Conservation (phyloP, 108 stramenopile genomes). For the Cyclotella kingstonii region DNA sequence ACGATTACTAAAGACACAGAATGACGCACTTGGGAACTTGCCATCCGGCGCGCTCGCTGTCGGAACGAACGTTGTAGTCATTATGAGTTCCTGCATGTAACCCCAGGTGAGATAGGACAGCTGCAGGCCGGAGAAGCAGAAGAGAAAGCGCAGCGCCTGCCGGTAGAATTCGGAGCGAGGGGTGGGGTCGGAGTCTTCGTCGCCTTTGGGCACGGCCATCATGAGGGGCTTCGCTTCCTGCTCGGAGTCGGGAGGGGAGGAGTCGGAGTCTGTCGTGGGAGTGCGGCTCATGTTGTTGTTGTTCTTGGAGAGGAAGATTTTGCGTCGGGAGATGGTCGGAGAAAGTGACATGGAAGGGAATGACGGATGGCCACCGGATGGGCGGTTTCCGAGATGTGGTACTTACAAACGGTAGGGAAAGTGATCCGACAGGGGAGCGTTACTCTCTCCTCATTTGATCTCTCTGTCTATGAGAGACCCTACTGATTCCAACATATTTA, state of each 20-base stretch:
- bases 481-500: too few relatives aligned
- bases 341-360: background rate
- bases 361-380: background rate
- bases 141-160: constrained; percentile 27
- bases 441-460: too few relatives aligned
- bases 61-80: constrained; percentile 89
- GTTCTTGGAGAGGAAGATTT: background rate
- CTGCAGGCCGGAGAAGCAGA: constrained; percentile 71
- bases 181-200: background rate
- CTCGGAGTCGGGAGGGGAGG: background rate
- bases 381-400: too few relatives aligned
- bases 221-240: constrained; percentile 13
- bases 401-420: too few relatives aligned
- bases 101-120: constrained; percentile 89
- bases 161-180: constrained; percentile 11
- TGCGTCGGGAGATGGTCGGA: background rate
- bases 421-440: too few relatives aligned
- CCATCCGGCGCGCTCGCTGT: constrained; percentile 75
- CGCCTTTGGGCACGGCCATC: constrained; percentile 19
- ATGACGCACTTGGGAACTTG: constrained; percentile 91
- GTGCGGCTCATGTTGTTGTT: background rate
- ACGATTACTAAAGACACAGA: constrained; percentile 97
- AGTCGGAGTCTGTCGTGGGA: background rate
- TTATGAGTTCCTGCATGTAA: constrained; percentile 96
- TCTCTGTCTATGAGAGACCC: too few relatives aligned